Evolutionary conservation across 2,329 filamentous ascomycete species (phyloP).

Genomic region (Epichloe gansuensis): DNA sequence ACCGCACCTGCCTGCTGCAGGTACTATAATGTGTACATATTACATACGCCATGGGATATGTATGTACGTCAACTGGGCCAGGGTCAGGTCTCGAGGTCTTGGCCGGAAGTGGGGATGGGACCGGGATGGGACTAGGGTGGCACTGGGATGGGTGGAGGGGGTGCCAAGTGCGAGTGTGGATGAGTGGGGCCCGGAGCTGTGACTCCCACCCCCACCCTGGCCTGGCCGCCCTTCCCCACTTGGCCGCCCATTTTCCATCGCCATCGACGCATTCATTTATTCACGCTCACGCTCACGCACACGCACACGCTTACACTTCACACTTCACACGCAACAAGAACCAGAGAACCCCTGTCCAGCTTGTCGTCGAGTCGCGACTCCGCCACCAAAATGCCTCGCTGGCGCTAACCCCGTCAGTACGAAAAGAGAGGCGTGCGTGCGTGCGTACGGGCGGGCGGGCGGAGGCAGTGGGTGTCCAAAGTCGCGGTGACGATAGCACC

Average conservation of each 20-base stretch:
- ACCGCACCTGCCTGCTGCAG: background rate
- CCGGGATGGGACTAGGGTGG: background rate
- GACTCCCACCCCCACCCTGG: background rate
- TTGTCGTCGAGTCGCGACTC: too few species aligned
- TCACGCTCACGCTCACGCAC: background rate
- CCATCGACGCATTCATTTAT: background rate
- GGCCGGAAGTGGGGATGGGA: background rate
- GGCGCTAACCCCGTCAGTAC: too few species aligned
- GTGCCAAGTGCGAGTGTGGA: background rate
- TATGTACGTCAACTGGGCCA: background rate
- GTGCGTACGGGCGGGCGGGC: background rate
- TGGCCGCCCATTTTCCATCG: background rate
- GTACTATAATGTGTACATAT: too few species aligned
- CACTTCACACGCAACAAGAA: background rate
- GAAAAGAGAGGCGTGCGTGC: too few species aligned
- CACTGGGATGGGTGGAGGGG: background rate
- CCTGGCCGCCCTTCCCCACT: background rate
- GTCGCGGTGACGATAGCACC: background rate
- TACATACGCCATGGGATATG: background rate
- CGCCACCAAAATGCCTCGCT: too few species aligned
- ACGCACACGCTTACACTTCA: background rate
- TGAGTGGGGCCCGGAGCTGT: background rate
- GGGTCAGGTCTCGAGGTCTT: background rate
- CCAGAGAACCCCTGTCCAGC: background rate
- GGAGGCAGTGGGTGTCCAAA: background rate